Evolutionary conservation across 768 basidiomycete genomes (phyloP).

Genomic region (Erythrobasidium yunnanense): DNA sequence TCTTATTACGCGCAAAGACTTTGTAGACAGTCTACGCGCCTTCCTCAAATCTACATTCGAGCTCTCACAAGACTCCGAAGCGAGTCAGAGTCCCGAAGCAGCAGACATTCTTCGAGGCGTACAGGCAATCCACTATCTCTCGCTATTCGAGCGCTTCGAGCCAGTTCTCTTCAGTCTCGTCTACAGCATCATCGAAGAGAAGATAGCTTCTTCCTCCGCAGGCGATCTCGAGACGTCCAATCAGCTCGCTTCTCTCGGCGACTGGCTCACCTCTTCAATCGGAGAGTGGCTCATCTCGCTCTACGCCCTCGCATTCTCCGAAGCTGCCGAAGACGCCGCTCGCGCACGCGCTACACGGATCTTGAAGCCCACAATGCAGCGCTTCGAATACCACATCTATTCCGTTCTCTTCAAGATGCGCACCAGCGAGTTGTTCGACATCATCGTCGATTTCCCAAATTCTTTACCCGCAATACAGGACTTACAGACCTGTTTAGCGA

Average conservation of each 20-base stretch:
- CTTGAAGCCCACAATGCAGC: slow-evolving; percentile 58
- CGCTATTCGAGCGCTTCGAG: slow-evolving; percentile 71
- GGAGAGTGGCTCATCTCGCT: slow-evolving; percentile 70
- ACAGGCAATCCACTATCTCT: slow-evolving; percentile 43
- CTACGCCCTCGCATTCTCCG: slow-evolving; percentile 58
- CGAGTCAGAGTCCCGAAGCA: neutral
- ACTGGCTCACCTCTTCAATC: slow-evolving; percentile 69
- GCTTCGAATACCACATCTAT: slow-evolving; percentile 87
- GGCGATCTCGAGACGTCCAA: slow-evolving; percentile 57
- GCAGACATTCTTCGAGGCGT: neutral
- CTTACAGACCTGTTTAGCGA: slow-evolving; percentile 48
- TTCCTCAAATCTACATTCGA: neutral
- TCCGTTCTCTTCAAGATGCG: slow-evolving; percentile 62
- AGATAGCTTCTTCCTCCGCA: slow-evolving; percentile 57
- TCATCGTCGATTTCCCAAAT: slow-evolving; percentile 87
- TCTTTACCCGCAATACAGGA: slow-evolving; percentile 75
- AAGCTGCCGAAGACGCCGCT: slow-evolving; percentile 47
- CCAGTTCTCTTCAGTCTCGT: slow-evolving; percentile 70
- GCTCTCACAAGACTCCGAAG: neutral
- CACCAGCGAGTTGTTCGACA: slow-evolving; percentile 76
- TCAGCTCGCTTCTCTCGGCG: slow-evolving; percentile 53
- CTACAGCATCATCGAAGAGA: slow-evolving; percentile 69
- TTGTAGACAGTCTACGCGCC: neutral
- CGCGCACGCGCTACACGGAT: slow-evolving; percentile 31
- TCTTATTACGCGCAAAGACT: neutral